Evolutionary conservation across 768 basidiomycete species (phyloP).

Genomic region (Lactarius trivialis): DNA sequence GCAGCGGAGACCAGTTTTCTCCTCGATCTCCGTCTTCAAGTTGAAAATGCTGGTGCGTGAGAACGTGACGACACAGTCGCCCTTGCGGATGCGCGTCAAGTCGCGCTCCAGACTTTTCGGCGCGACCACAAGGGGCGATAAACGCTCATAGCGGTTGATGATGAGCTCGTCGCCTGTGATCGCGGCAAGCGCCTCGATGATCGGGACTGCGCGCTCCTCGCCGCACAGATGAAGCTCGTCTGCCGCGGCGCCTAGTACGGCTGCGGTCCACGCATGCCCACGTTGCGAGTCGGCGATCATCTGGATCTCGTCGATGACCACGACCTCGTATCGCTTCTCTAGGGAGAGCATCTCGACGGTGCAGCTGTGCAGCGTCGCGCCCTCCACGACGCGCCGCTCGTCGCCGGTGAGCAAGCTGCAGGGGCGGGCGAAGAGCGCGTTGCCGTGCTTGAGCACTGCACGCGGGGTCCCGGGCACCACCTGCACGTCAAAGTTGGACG

Average conservation of each 20-base stretch:
- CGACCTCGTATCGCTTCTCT: constrained; percentile 53
- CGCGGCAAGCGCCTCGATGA: constrained; percentile 63
- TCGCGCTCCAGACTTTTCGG: constrained; percentile 56
- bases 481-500: constrained; percentile 32
- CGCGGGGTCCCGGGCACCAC: constrained; percentile 22
- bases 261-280: constrained; percentile 77
- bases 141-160: constrained; percentile 77
- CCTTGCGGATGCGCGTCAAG: constrained; percentile 54
- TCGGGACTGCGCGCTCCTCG: constrained; percentile 82
- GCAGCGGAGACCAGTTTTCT: constrained; percentile 65
- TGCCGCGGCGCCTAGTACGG: constrained; percentile 70
- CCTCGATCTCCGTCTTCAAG: constrained; percentile 67
- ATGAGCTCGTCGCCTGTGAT: constrained; percentile 78
- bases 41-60: constrained; percentile 67
- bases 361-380: constrained; percentile 60
- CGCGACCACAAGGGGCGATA: constrained; percentile 77
- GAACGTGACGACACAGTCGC: constrained; percentile 92
- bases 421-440: constrained; percentile 43
- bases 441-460: constrained; percentile 32
- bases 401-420: constrained; percentile 94
- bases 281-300: constrained; percentile 79
- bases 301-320: constrained; percentile 95
- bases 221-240: constrained; percentile 91
- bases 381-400: constrained; percentile 65
- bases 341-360: constrained; percentile 88